Evolutionary conservation across 352 stramenopile genomes (phyloP).

Genomic region (Pseudoperonospora humuli): DNA sequence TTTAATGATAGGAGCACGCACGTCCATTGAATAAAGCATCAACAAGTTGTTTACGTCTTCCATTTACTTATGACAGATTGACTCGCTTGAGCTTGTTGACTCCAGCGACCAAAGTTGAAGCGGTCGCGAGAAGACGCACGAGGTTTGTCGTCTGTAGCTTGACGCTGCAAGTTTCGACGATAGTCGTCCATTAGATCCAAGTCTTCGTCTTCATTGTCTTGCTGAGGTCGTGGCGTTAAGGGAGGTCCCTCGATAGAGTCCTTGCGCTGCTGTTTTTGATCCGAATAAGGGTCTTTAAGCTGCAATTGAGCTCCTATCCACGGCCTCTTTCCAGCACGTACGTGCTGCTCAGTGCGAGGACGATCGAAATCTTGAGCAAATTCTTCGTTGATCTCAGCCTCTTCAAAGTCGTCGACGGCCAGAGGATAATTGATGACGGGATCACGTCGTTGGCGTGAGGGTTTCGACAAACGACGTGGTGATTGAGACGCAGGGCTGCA

Average conservation of each 20-base stretch:
- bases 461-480: neutral
- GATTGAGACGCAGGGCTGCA: conserved; percentile 1
- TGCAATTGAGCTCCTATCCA: conserved; percentile 7
- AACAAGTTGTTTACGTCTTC: conserved; percentile 26
- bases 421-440: conserved; percentile 7
- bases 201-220: conserved; percentile 14
- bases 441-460: neutral
- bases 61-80: conserved; percentile 33
- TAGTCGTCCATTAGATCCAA: conserved; percentile 23
- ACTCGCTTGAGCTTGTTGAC: conserved; percentile 22
- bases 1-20: conserved; percentile 17
- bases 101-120: conserved; percentile 33
- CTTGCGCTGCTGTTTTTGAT: conserved; percentile 10
- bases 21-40: too few species aligned
- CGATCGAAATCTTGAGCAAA: conserved; percentile 12
- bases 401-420: conserved; percentile 10
- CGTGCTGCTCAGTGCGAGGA: conserved; percentile 1
- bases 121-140: conserved; percentile 1
- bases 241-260: too few species aligned
- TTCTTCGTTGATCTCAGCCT: conserved; percentile 7
- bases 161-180: conserved; percentile 6
- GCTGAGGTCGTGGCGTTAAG: conserved; percentile 1
- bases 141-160: conserved; percentile 9
- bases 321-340: conserved; percentile 4
- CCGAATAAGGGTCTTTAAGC: neutral